Evolutionary conservation across 2,329 filamentous ascomycete genomes (phyloP).

Genomic region (Aspergillus calidoustus): DNA sequence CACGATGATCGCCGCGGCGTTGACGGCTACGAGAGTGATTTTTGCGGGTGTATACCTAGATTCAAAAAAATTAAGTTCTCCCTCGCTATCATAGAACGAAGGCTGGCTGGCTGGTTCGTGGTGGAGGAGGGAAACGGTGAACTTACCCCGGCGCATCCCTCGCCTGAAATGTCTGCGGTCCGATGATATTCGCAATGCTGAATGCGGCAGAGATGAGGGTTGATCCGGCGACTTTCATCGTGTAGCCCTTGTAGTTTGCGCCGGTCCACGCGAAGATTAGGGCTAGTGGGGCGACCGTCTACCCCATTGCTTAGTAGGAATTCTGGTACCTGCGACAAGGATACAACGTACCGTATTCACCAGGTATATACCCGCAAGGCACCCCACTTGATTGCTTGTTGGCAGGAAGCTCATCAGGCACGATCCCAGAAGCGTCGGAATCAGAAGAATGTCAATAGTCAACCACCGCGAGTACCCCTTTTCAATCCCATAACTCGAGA

Average conservation of each 20-base stretch:
- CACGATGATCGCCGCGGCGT: constrained; percentile 35
- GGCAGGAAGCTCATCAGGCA: constrained; percentile 43
- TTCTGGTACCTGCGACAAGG: neutral
- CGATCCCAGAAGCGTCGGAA: constrained; percentile 52
- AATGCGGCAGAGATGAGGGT: constrained; percentile 50
- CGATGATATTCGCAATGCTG: constrained; percentile 42
- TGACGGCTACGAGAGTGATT: constrained; percentile 43
- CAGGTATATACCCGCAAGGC: constrained; percentile 50
- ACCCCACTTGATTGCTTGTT: constrained; percentile 43
- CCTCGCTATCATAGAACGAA: too few relatives aligned
- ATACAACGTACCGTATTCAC: constrained; percentile 30
- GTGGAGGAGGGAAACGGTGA: neutral
- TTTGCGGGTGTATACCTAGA: constrained; percentile 39
- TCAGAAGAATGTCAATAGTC: constrained; percentile 47
- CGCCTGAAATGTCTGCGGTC: constrained; percentile 50
- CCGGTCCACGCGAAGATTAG: constrained; percentile 51
- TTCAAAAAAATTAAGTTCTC: neutral
- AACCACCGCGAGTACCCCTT: constrained; percentile 45
- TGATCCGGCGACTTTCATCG: constrained; percentile 49
- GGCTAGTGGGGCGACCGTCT: constrained; percentile 48
- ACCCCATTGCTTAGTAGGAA: too few relatives aligned
- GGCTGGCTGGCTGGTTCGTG: too few relatives aligned
- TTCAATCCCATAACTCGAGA: constrained; percentile 46
- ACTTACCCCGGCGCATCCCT: constrained; percentile 47
- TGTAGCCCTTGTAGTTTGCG: constrained; percentile 54